phyloP scores from a whole-genome alignment of 2,329 filamentous ascomycete species.

The Neonectria hederae region DNA sequence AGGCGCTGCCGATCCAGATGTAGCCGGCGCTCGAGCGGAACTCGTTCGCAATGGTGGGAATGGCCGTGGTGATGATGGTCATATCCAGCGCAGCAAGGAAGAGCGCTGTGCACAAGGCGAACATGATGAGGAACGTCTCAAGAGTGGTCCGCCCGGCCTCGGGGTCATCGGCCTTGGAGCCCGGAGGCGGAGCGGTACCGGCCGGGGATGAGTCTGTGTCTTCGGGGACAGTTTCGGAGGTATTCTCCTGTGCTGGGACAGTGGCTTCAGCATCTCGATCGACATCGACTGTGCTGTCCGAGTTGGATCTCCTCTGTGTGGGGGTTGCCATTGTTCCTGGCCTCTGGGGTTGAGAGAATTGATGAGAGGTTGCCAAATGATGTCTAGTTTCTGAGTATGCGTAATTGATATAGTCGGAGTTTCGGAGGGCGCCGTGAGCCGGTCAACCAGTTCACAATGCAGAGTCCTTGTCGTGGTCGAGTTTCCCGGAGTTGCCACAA shows the following conservation, averaged over 20 bases:
- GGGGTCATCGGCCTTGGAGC: slow-evolving; percentile 37
- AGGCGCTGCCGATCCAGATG: slow-evolving; percentile 80
- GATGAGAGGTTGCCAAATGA: background rate
- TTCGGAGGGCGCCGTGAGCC: slow-evolving; percentile 33
- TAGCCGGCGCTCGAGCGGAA: slow-evolving; percentile 76
- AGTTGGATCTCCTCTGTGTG: slow-evolving; percentile 38
- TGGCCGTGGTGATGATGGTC: slow-evolving; percentile 73
- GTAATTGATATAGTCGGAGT: slow-evolving; percentile 25
- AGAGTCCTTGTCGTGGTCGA: background rate
- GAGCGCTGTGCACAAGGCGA: slow-evolving; percentile 54
- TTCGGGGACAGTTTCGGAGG: slow-evolving; percentile 22
- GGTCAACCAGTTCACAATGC: slow-evolving; percentile 2
- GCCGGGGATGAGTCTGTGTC: slow-evolving; percentile 20
- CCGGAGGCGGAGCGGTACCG: slow-evolving; percentile 21
- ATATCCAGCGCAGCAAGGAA: slow-evolving; percentile 66
- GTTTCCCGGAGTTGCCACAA: background rate
- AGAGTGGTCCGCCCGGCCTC: slow-evolving; percentile 50
- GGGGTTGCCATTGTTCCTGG: slow-evolving; percentile 28
- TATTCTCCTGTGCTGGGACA: background rate
- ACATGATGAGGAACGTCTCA: slow-evolving; percentile 52
- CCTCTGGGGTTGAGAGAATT: slow-evolving; percentile 5
- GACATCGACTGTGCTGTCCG: slow-evolving; percentile 43
- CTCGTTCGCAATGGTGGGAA: slow-evolving; percentile 71
- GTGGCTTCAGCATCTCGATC: slow-evolving; percentile 33
- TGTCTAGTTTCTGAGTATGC: background rate